These are phyloP conservation scores for Auricularia cornea DNA, from an alignment of 768 basidiomycete species.

Conservation along the genomic window DNA sequence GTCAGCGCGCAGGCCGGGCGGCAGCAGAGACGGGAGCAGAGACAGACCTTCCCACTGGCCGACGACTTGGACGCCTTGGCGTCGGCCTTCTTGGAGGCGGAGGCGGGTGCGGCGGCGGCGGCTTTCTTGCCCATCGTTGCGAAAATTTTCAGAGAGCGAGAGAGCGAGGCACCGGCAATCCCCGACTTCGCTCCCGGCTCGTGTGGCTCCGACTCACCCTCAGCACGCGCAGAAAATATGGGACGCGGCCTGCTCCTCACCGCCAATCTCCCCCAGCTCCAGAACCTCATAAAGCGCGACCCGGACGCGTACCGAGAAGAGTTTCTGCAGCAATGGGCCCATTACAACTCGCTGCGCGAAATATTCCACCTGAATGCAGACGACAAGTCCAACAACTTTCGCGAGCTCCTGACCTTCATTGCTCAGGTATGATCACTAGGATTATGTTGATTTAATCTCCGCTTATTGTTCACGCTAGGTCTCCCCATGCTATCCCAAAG, in stretches of 20 bases:
- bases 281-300: slow-evolving; percentile 95
- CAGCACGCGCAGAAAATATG: neutral
- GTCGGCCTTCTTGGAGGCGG: slow-evolving; percentile 1
- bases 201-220: no score
- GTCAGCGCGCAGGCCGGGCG: neutral
- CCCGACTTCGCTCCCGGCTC: neutral
- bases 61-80: neutral
- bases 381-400: slow-evolving; percentile 77
- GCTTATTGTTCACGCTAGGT: slow-evolving; percentile 36
- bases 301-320: slow-evolving; percentile 87
- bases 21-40: no score
- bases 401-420: slow-evolving; percentile 85
- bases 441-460: neutral
- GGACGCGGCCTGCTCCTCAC: slow-evolving; percentile 64
- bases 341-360: slow-evolving; percentile 80
- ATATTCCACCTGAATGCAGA: slow-evolving; percentile 77
- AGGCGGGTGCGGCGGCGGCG: neutral
- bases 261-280: slow-evolving; percentile 87
- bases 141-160: neutral
- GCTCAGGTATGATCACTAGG: slow-evolving; percentile 53
- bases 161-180: neutral
- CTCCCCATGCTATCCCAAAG: slow-evolving; percentile 87
- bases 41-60: neutral
- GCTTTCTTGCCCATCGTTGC: slow-evolving; percentile 5
- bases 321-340: slow-evolving; percentile 93